These are phyloP conservation scores for Trichosporon sp. DNA, from an alignment of 1,284 basidiomycete species.

Conservation along the genomic window DNA sequence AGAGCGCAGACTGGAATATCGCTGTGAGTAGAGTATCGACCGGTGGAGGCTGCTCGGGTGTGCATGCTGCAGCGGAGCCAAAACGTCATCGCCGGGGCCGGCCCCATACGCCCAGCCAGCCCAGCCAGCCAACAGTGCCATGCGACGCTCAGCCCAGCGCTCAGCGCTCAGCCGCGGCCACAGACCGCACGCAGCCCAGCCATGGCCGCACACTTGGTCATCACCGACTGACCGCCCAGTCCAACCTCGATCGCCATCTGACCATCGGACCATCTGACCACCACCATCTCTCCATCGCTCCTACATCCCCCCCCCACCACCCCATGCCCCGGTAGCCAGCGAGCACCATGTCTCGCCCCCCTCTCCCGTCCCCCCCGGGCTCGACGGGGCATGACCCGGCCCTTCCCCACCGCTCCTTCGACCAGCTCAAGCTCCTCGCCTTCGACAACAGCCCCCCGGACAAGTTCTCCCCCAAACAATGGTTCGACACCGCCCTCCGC, in stretches of 20 bases:
- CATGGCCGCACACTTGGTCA: neutral
- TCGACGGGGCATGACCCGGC: neutral
- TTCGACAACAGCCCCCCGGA: constrained; percentile 19
- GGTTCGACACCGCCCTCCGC: constrained; percentile 41
- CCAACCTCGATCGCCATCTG: no score
- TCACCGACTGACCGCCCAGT: no score
- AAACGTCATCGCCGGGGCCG: neutral
- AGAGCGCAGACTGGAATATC: no score
- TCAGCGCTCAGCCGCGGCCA: neutral
- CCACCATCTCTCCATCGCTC: neutral
- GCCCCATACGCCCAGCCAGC: neutral
- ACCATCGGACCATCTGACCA: neutral
- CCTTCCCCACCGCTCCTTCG: neutral
- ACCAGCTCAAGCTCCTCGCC: constrained; percentile 14
- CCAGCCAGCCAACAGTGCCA: neutral
- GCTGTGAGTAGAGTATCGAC: neutral
- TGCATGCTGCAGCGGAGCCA: neutral
- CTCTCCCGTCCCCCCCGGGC: constrained; percentile 6
- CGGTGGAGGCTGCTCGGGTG: neutral
- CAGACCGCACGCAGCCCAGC: neutral
- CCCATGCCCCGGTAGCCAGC: constrained; percentile 6
- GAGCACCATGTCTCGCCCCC: constrained; percentile 10
- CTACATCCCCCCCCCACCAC: neutral
- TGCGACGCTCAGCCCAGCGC: neutral
- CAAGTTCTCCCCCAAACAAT: constrained; percentile 33